These are phyloP conservation scores for Calonectria pauciramosa DNA, from an alignment of 2,329 filamentous ascomycete genomes.

Conservation along the genomic window DNA sequence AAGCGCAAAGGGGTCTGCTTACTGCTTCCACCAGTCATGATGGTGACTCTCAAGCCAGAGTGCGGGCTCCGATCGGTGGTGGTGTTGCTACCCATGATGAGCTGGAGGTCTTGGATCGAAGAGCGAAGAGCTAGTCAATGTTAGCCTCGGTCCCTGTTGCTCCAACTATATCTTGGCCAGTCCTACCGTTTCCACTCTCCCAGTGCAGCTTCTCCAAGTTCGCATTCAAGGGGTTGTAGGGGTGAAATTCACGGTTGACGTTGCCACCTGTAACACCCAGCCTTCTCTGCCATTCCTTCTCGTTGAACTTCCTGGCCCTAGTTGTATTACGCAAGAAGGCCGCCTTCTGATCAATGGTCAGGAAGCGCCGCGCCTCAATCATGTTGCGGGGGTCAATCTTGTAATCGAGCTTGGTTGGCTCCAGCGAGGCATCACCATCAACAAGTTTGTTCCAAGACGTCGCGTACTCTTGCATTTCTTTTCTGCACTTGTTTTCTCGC, in stretches of 20 bases:
- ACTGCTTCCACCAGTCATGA: constrained; percentile 21
- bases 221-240: neutral
- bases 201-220: neutral
- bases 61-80: neutral
- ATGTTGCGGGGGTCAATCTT: neutral
- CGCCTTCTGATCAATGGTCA: neutral
- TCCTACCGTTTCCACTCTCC: constrained; percentile 13
- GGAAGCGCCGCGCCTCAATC: neutral
- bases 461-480: neutral
- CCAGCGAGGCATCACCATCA: neutral
- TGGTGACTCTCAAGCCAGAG: neutral
- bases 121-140: constrained; percentile 14
- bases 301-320: neutral
- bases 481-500: neutral
- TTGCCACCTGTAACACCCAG: neutral
- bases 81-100: neutral
- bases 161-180: neutral
- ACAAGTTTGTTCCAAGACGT: constrained; percentile 9
- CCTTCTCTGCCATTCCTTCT: neutral
- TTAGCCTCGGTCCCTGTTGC: neutral
- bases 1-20: neutral
- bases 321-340: neutral
- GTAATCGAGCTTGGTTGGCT: neutral
- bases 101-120: neutral
- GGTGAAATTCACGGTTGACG: neutral